Evolutionary conservation across 2,329 filamentous ascomycete genomes (phyloP).

Genomic region (Cladobotryum mycophilum): DNA sequence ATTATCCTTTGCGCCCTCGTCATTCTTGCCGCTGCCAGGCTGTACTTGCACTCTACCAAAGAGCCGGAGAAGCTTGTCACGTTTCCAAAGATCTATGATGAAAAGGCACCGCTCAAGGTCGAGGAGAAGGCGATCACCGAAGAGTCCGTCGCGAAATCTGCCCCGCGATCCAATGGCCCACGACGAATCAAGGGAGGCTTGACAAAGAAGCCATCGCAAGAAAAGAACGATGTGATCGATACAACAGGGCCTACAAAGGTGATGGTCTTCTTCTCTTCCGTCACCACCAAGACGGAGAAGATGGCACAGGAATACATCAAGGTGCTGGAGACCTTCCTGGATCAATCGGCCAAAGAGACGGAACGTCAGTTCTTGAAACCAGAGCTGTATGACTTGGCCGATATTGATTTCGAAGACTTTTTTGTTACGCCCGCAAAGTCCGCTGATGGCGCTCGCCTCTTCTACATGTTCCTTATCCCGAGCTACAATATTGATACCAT

Average conservation of each 20-base stretch:
- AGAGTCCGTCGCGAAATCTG: slow-evolving; percentile 22
- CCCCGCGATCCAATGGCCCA: slow-evolving; percentile 35
- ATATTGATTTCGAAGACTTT: slow-evolving; percentile 89
- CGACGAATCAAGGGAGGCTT: slow-evolving; percentile 43
- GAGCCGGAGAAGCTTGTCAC: slow-evolving; percentile 29
- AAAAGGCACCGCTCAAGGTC: slow-evolving; percentile 13
- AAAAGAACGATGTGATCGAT: slow-evolving; percentile 21
- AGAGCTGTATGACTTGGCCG: slow-evolving; percentile 68
- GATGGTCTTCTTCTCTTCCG: slow-evolving; percentile 81
- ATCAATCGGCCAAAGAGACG: slow-evolving; percentile 36
- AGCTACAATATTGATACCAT: slow-evolving; percentile 95
- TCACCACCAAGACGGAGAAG: slow-evolving; percentile 77
- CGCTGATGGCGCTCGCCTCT: slow-evolving; percentile 50
- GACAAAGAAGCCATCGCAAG: slow-evolving; percentile 24
- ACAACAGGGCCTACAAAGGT: slow-evolving; percentile 54
- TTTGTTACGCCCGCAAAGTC: slow-evolving; percentile 71
- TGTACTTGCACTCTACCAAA: slow-evolving; percentile 36
- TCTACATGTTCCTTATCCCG: slow-evolving; percentile 81
- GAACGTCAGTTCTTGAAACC: slow-evolving; percentile 46
- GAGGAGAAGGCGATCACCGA: not conserved
- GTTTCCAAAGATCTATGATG: slow-evolving; percentile 31
- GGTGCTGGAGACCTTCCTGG: slow-evolving; percentile 46
- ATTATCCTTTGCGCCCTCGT: slow-evolving; percentile 36
- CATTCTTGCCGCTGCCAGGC: slow-evolving; percentile 32
- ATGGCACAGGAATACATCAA: slow-evolving; percentile 60